Conservation (phyloP, 495 filamentous ascomycete genomes). For the Podospora pseudoanserina region DNA sequence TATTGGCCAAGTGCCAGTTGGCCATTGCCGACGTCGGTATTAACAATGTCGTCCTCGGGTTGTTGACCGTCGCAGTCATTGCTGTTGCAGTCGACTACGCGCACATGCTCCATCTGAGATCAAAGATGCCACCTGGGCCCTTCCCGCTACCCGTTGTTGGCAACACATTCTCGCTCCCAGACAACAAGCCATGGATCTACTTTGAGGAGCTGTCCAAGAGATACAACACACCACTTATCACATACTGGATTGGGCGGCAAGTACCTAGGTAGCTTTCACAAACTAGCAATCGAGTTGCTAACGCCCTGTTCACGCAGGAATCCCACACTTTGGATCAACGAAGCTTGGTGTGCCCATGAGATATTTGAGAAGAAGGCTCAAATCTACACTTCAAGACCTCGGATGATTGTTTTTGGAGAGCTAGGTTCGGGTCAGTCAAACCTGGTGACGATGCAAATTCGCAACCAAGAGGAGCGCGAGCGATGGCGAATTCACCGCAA, state of each 20-base stretch:
- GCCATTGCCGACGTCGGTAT: slow-evolving; percentile 14
- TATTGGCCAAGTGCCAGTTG: slow-evolving; percentile 23
- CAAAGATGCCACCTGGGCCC: slow-evolving; percentile 57
- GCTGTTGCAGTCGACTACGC: slow-evolving; percentile 45
- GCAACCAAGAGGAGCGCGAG: slow-evolving; percentile 48
- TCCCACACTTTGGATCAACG: slow-evolving; percentile 63
- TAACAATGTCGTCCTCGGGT: slow-evolving; percentile 18
- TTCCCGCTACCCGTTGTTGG: slow-evolving; percentile 49
- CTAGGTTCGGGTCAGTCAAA: slow-evolving; percentile 57
- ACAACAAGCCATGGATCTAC: slow-evolving; percentile 62
- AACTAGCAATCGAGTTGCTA: background rate
- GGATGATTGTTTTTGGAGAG: slow-evolving; percentile 59
- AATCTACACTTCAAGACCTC: slow-evolving; percentile 52
- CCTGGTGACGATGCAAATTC: slow-evolving; percentile 53
- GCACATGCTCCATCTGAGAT: slow-evolving; percentile 47
- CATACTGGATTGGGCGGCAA: slow-evolving; percentile 58
- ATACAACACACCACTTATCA: slow-evolving; percentile 54
- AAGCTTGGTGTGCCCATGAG: slow-evolving; percentile 57
- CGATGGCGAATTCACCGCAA: slow-evolving; percentile 61
- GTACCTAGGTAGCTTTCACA: background rate
- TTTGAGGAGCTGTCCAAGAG: slow-evolving; percentile 57
- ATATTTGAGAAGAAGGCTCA: slow-evolving; percentile 55
- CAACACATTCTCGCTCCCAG: slow-evolving; percentile 56
- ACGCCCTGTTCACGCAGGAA: slow-evolving; percentile 34
- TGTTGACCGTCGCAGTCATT: slow-evolving; percentile 29